Evolutionary conservation across 106 monocot genomes (phyloP), one percentile per base, ranked within the genome.

Genomic region (Dendrobium catenatum): DNA sequence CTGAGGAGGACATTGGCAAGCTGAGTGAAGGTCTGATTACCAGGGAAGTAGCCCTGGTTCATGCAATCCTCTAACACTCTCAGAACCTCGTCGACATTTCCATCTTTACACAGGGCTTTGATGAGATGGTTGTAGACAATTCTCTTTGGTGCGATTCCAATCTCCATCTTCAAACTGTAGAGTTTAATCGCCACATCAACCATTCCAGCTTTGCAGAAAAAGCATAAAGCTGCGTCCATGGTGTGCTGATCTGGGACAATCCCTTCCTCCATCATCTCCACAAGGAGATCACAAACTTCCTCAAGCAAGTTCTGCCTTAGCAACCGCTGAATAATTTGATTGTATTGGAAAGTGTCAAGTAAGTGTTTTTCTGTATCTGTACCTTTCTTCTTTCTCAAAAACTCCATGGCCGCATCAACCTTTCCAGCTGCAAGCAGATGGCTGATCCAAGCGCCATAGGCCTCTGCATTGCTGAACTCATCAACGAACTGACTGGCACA

Each of bases 131-230:
- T 86, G 78, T 85, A 94, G 16, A 90, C 89, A 49, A 73, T 29
- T 6, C 74, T 76, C n/a, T 73, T 90, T 2, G 92, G 97, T 42
- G 86, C 74, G 20, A 94, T 59, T 0, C 97, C 94, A 22, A 97
- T 82, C 80, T 97, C 92, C 41, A 51, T 19, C 51, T 88, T 83
- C 6, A 85, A 85, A 19, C 76, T 55, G 83, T 97, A 97, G 5
- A 97, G 86, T 64, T 87, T 42, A 11, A 89, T 2, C 0, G 94
- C 94, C 8, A 92, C 84, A 37, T 91, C 94, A 2, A 97, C 91
- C 84, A 97, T 82, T 3, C 94, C 94, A 6, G 91, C 90, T 83
- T 97, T 97, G 87, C 97, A 97, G 80, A 94, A 94, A 84, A 94
- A 94, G 79, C 94, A 89, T 64, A 97, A 83, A 1, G 86, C 85